Conservation (phyloP, 192 early-diverging fungal species). For the Coemansia sp. region DNA sequence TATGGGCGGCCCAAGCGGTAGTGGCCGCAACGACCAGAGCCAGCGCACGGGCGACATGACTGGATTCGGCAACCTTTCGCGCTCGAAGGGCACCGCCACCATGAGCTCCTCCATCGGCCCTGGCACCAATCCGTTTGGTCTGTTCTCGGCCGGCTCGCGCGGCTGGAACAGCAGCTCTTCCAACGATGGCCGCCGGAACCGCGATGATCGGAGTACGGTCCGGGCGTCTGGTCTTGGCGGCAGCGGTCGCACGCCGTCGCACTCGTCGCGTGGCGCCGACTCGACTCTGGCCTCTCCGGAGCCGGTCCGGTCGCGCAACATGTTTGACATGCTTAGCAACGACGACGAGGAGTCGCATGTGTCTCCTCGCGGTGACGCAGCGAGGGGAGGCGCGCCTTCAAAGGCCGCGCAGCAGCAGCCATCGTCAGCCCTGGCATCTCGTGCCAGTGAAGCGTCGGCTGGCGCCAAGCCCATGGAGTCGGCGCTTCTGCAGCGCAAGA, state of each 20-base stretch:
- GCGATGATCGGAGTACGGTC: conserved; percentile 29
- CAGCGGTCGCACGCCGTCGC: conserved; percentile 39
- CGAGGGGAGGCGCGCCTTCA: conserved; percentile 18
- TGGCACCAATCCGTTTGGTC: conserved; percentile 40
- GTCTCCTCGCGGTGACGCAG: conserved; percentile 39
- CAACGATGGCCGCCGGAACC: conserved; percentile 41
- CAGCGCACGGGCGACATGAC: conserved; percentile 71
- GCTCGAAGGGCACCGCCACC: conserved; percentile 44
- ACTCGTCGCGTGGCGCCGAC: conserved; percentile 50
- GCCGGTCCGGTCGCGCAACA: conserved; percentile 49
- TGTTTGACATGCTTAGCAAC: conserved; percentile 47
- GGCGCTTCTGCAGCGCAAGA: conserved; percentile 53
- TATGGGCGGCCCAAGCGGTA: conserved; percentile 75
- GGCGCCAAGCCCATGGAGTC: conserved; percentile 45
- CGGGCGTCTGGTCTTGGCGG: conserved; percentile 36
- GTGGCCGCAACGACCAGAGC: conserved; percentile 54
- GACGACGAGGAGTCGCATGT: conserved; percentile 41
- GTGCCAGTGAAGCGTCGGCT: conserved; percentile 15
- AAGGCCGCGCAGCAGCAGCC: conserved; percentile 20
- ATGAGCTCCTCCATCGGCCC: conserved; percentile 13
- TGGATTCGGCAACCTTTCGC: conserved; percentile 72
- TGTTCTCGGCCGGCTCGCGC: conserved; percentile 53
- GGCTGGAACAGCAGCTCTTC: conserved; percentile 45
- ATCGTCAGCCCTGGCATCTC: conserved; percentile 14
- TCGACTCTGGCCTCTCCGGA: conserved; percentile 53